Evolutionary conservation across 2,329 filamentous ascomycete genomes (phyloP).

Genomic region (Diaporthe citriasiana): DNA sequence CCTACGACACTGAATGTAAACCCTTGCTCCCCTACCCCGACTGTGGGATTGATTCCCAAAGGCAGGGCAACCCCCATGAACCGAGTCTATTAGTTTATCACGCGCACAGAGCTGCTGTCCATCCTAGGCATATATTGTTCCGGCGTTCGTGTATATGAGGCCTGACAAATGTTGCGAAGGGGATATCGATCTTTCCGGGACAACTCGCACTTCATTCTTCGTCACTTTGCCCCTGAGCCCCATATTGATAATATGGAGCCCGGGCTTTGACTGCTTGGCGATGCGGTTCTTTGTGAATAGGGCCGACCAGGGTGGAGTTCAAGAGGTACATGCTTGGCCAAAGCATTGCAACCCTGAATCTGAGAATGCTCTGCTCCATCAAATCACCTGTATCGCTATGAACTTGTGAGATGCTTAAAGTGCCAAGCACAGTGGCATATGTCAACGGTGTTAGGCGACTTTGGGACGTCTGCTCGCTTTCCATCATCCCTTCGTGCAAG

Average conservation of each 20-base stretch:
- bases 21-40: not conserved
- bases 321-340: not conserved
- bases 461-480: not conserved
- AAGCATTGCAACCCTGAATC: conserved; percentile 3
- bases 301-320: conserved; percentile 11
- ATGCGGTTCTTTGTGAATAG: not conserved
- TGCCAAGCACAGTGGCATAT: not conserved
- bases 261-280: conserved; percentile 5
- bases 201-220: not conserved
- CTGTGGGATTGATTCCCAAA: not conserved
- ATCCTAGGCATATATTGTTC: not conserved
- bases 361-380: not conserved
- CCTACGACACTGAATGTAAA: not conserved
- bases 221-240: not conserved
- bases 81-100: not conserved
- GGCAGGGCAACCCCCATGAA: not conserved
- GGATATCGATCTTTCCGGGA: not conserved
- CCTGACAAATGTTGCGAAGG: not conserved
- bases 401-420: not conserved
- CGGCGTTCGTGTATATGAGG: not conserved
- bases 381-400: not conserved
- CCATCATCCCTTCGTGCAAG: no score
- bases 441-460: not conserved
- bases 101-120: not conserved
- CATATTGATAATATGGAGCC: conserved; percentile 2